These are phyloP conservation scores for Metschnikowia colocasiae DNA, from an alignment of 805 yeast species.

Conservation along the genomic window DNA sequence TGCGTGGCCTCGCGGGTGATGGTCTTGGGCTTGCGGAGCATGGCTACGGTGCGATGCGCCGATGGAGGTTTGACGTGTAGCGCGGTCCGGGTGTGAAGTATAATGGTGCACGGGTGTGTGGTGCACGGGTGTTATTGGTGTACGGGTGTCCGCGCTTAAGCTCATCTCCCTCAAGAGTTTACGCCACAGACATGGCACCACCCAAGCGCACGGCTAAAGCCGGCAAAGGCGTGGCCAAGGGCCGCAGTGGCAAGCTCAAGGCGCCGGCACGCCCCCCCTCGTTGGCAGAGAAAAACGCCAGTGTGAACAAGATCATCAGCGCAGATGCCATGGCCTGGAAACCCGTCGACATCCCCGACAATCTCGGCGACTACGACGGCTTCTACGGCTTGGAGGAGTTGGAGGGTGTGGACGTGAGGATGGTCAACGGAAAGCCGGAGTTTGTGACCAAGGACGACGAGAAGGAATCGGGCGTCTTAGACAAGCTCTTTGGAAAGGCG, in stretches of 20 bases:
- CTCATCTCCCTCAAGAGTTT: not conserved
- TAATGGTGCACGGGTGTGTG: not conserved
- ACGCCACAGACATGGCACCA: not conserved
- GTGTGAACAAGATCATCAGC: slow-evolving; percentile 40
- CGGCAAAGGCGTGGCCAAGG: not conserved
- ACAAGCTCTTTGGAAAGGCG: slow-evolving; percentile 21
- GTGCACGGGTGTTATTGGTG: not conserved
- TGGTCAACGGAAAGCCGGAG: slow-evolving; percentile 63
- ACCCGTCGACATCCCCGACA: slow-evolving; percentile 75
- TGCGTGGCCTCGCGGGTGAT: slow-evolving; percentile 29
- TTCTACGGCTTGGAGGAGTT: slow-evolving; percentile 91
- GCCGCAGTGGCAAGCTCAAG: slow-evolving; percentile 5
- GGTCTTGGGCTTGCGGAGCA: slow-evolving; percentile 29
- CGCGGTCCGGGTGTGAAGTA: too few species aligned
- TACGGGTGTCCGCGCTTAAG: not conserved
- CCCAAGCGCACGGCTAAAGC: not conserved
- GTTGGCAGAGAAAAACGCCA: slow-evolving; percentile 28
- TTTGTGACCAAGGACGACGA: slow-evolving; percentile 40
- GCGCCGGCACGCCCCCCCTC: slow-evolving; percentile 20
- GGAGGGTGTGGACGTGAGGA: slow-evolving; percentile 84
- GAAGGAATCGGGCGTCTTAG: slow-evolving; percentile 22
- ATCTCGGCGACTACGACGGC: slow-evolving; percentile 83
- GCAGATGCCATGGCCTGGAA: slow-evolving; percentile 69
- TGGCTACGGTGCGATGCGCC: slow-evolving; percentile 1
- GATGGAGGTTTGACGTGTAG: too few species aligned